Conservation (phyloP, 2,329 filamentous ascomycete genomes). For the Neoscytalidium dimidiatum region DNA sequence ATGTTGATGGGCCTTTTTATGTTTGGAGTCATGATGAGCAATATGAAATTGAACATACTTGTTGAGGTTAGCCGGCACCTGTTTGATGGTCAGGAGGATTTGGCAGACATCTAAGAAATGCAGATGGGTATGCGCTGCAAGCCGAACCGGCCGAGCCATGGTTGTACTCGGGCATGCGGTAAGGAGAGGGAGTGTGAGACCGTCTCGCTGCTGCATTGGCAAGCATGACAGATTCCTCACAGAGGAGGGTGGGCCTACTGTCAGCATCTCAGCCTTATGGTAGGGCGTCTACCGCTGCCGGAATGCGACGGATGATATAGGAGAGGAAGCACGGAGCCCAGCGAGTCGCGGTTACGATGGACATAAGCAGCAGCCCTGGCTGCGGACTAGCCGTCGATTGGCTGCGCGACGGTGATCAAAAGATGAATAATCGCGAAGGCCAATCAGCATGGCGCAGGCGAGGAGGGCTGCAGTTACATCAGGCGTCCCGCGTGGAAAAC, state of each 20-base stretch:
- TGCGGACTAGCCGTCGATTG: neutral
- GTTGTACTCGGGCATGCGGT: slow-evolving; percentile 4
- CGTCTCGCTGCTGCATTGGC: neutral
- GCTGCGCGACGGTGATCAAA: neutral
- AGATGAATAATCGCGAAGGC: neutral
- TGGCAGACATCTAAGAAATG: slow-evolving; percentile 4
- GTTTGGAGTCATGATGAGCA: neutral
- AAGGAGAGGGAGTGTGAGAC: neutral
- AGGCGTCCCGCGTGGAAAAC: neutral
- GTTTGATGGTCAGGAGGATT: slow-evolving; percentile 18
- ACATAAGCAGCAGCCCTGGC: neutral
- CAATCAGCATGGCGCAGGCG: neutral
- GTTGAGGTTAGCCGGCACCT: neutral
- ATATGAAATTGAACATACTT: neutral
- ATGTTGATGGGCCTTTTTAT: slow-evolving; percentile 2
- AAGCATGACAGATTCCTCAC: slow-evolving; percentile 14
- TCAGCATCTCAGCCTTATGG: slow-evolving; percentile 18
- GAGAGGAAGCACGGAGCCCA: neutral
- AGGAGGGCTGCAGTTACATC: neutral
- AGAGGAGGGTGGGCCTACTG: neutral
- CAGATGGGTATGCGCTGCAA: slow-evolving; percentile 14
- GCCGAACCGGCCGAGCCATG: slow-evolving; percentile 4
- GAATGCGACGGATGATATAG: slow-evolving; percentile 2
- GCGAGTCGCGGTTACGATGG: neutral
- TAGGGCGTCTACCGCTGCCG: slow-evolving; percentile 1